Percentiles rank a stretch among this genome's conserved stretches.
These are phyloP conservation scores for Medicago ruthenica DNA, from an alignment of 306 rosid species.

Conservation along the genomic window DNA sequence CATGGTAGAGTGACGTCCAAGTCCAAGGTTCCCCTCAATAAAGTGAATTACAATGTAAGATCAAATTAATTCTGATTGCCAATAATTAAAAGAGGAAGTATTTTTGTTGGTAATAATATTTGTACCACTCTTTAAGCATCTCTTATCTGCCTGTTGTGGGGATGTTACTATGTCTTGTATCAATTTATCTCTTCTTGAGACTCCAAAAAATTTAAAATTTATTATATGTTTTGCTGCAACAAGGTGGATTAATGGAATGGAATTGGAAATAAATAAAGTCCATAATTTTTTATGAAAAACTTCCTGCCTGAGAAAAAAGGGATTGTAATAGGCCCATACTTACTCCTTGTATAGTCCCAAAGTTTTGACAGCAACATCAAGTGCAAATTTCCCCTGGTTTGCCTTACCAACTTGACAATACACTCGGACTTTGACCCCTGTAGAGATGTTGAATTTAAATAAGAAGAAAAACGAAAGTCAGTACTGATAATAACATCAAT, in stretches of 20 bases:
- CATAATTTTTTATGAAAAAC: background rate
- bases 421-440: slow-evolving; percentile 92
- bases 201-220: background rate
- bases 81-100: background rate
- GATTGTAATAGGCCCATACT: slow-evolving; percentile 40
- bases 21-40: background rate
- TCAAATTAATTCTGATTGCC: background rate
- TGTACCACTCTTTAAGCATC: background rate
- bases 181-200: background rate
- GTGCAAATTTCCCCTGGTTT: slow-evolving; percentile 86
- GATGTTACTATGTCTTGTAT: background rate
- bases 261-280: slow-evolving; percentile 1
- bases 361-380: slow-evolving; percentile 79
- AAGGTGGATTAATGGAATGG: slow-evolving; percentile 14
- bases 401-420: slow-evolving; percentile 90
- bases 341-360: slow-evolving; percentile 80
- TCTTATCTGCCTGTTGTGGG: slow-evolving; percentile 6
- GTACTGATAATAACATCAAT: slow-evolving; percentile 17
- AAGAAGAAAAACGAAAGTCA: slow-evolving; percentile 16
- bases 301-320: slow-evolving; percentile 21
- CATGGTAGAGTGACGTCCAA: background rate
- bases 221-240: slow-evolving; percentile 4
- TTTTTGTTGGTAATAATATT: background rate
- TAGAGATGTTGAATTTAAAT: slow-evolving; percentile 37
- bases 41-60: background rate